phyloP scores from a whole-genome alignment of 305 asterid genomes.

The Plantago rigida region DNA sequence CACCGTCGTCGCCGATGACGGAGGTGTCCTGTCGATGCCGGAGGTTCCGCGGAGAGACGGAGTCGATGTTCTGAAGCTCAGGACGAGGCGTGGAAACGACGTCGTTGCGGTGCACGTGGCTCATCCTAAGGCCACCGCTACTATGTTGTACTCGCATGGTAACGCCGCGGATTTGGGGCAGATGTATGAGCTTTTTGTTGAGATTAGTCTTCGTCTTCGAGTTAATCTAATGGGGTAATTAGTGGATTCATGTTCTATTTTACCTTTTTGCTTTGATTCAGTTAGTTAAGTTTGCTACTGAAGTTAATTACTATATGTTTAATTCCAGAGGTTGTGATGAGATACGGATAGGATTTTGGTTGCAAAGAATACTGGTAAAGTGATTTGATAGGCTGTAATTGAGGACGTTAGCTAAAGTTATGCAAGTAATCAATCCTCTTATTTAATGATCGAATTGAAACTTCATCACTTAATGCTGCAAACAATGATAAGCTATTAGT shows the following conservation, averaged over 20 bases:
- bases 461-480: background rate
- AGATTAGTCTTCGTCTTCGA: slow-evolving; percentile 81
- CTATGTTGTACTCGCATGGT: slow-evolving; percentile 86
- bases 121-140: slow-evolving; percentile 76
- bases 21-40: slow-evolving; percentile 56
- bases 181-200: slow-evolving; percentile 96
- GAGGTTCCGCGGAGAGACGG: slow-evolving; percentile 72
- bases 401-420: too few species aligned
- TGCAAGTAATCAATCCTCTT: background rate
- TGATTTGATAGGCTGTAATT: background rate
- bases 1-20: slow-evolving; percentile 61
- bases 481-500: background rate
- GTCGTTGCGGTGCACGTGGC: slow-evolving; percentile 73
- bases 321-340: too few species aligned
- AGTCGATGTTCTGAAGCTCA: slow-evolving; percentile 63
- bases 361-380: background rate
- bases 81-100: slow-evolving; percentile 89
- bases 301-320: too few species aligned
- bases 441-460: background rate
- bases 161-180: slow-evolving; percentile 99
- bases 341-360: background rate
- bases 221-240: slow-evolving; percentile 74
- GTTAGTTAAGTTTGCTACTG: background rate
- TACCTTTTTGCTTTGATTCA: background rate
- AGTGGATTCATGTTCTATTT: background rate